These are phyloP conservation scores for Botrytis paeoniae DNA, from an alignment of 2,329 filamentous ascomycete species.

Conservation along the genomic window DNA sequence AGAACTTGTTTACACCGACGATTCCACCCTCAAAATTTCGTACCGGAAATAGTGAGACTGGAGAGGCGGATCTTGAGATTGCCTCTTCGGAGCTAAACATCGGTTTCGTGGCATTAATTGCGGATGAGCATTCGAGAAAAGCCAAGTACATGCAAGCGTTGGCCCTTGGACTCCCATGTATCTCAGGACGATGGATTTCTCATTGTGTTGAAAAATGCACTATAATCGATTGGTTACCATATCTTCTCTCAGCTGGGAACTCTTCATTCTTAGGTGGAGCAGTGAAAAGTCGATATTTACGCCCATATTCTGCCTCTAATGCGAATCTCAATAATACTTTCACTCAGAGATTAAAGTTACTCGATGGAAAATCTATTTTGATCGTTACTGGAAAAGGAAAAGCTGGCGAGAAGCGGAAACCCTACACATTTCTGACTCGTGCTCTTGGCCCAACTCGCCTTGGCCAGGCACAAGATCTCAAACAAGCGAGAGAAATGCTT, in stretches of 20 bases:
- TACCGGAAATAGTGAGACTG: constrained; percentile 19
- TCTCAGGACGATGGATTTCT: constrained; percentile 77
- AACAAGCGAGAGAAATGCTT: constrained; percentile 61
- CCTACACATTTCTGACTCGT: constrained; percentile 77
- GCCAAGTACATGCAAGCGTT: constrained; percentile 94
- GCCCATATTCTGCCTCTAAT: constrained; percentile 55
- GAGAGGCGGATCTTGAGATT: constrained; percentile 49
- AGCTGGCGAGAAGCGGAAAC: constrained; percentile 61
- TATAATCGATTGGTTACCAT: constrained; percentile 73
- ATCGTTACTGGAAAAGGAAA: constrained; percentile 66
- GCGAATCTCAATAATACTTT: constrained; percentile 59
- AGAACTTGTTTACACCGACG: constrained; percentile 65
- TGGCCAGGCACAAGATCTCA: constrained; percentile 60
- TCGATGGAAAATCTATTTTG: constrained; percentile 65
- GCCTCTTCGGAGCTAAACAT: constrained; percentile 50
- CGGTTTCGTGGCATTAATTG: constrained; percentile 81
- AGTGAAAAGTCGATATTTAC: constrained; percentile 69
- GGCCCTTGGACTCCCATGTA: constrained; percentile 81
- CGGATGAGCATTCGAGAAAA: constrained; percentile 80
- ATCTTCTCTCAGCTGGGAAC: constrained; percentile 81
- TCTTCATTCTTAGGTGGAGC: constrained; percentile 74
- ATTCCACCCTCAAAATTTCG: constrained; percentile 19
- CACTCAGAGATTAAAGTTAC: constrained; percentile 56
- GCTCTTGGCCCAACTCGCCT: constrained; percentile 71
- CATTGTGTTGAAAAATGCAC: constrained; percentile 61